Evolutionary conservation across 2,329 filamentous ascomycete genomes (phyloP).

Genomic region (Colletotrichum abscissum): DNA sequence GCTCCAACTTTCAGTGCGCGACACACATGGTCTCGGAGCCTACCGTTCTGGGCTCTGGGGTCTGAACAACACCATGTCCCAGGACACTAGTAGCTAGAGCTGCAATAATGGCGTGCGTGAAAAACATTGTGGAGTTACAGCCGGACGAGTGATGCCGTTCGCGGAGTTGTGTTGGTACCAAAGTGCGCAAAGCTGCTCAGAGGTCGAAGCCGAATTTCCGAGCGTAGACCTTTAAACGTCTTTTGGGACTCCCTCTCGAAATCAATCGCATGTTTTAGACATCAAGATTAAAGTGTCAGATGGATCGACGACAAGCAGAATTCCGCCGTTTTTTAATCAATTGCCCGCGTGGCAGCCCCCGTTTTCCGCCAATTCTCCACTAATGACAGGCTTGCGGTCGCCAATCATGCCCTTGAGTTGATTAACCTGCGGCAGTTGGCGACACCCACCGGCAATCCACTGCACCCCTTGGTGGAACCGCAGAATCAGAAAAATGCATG

Average conservation of each 20-base stretch:
- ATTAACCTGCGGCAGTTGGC: slow-evolving; percentile 13
- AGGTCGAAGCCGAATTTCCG: neutral
- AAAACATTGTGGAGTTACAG: slow-evolving; percentile 13
- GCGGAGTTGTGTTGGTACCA: neutral
- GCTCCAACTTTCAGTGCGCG: neutral
- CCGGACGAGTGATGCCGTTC: neutral
- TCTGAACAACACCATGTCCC: slow-evolving; percentile 23
- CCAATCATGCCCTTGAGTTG: slow-evolving; percentile 16
- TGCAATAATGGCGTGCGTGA: slow-evolving; percentile 19
- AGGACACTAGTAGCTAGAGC: slow-evolving; percentile 26
- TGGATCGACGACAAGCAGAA: slow-evolving; percentile 21
- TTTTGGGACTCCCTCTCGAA: neutral
- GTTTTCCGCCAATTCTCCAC: neutral
- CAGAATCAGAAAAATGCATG: neutral
- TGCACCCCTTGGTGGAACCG: slow-evolving; percentile 14
- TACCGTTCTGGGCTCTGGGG: slow-evolving; percentile 29
- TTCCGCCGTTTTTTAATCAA: slow-evolving; percentile 17
- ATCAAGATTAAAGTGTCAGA: slow-evolving; percentile 24
- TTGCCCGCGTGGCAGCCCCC: slow-evolving; percentile 9
- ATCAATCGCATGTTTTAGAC: neutral
- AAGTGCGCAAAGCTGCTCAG: neutral
- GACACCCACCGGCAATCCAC: slow-evolving; percentile 4
- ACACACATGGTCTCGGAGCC: neutral
- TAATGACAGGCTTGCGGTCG: neutral
- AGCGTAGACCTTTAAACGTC: neutral